Evolutionary conservation across 768 basidiomycete species (phyloP), one percentile per base, ranked within the genome.

Genomic region (Krasilnikovozyma curviuscula): DNA sequence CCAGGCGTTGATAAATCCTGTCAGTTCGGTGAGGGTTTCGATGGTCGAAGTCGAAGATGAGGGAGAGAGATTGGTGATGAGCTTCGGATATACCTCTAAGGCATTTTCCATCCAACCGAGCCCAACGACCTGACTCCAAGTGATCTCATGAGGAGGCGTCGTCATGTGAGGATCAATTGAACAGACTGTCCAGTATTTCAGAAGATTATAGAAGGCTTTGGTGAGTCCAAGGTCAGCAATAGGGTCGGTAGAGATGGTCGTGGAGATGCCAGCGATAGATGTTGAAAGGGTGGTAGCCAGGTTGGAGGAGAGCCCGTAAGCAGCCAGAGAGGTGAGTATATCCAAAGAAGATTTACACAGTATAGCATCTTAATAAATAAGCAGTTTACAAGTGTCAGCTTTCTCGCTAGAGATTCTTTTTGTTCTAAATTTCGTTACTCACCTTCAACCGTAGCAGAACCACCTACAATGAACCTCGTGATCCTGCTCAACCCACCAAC

Each of bases 121-220:
- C 3, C 74, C 77, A n/a, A 69, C 65, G 9, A 91, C 68, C 57
- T 86, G 83, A 47, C 78, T 83, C 89, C 91, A 97, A 8, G 81
- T 65, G 41, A 95, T 76, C 45, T 83, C 84, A 63, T 97, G 91
- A 7, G 69, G 70, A 0, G 85, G 85, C 3, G 77, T 80, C 7
- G 85, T 89, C 46, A 71, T 69, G 59, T 97, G 91, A 6, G 91
- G 89, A 58, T 97, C 81, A n/a, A 75, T 72, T 0, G 86, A 84
- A 55, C 83, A 89, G 3, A 73, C 68, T 6, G 70, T 78, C 88
- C 86, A 95, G 0, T 70, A 66, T 50, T 74, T 73, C 2, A 84
- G 55, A 8, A 85, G 64, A 9, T 66, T 64, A 5, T 72, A 65
- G 73, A 79, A 86, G 3, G 74, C 69, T 24, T 62, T 49, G 32